A percentile compares a stretch with the other conserved stretches of the same genome.
phyloP scores from a whole-genome alignment of 768 basidiomycete genomes.

The Hygrocybe punicea region DNA sequence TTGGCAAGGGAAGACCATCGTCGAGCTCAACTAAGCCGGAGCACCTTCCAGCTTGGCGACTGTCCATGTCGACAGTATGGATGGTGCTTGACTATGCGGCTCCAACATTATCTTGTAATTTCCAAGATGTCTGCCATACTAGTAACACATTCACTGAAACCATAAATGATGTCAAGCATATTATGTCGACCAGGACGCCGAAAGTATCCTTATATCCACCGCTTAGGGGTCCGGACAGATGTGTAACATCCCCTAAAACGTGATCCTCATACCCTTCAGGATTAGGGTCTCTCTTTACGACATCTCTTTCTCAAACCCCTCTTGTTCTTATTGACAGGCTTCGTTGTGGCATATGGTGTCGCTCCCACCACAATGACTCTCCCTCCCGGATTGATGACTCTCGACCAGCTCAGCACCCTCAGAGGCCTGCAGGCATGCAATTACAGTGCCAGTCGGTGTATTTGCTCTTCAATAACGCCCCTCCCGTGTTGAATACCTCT shows the following conservation, averaged over 20 bases:
- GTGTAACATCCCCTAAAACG: too few species aligned
- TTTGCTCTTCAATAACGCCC: not conserved
- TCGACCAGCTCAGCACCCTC: slow-evolving; percentile 3
- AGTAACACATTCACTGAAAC: not conserved
- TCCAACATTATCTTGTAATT: slow-evolving; percentile 45
- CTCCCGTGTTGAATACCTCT: not conserved
- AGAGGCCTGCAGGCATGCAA: slow-evolving; percentile 22
- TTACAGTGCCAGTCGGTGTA: slow-evolving; percentile 22
- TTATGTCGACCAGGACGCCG: too few species aligned
- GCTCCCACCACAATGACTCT: not conserved
- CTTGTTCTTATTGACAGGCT: not conserved
- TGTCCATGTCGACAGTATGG: slow-evolving; percentile 41
- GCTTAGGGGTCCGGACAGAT: too few species aligned
- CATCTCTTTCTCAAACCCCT: not conserved
- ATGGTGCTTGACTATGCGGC: slow-evolving; percentile 74
- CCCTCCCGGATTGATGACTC: not conserved
- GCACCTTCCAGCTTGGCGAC: slow-evolving; percentile 46
- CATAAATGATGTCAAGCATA: too few species aligned
- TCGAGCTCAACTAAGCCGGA: slow-evolving; percentile 81
- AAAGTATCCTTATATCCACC: too few species aligned
- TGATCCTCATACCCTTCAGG: too few species aligned
- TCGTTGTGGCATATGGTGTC: not conserved
- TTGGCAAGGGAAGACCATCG: slow-evolving; percentile 43
- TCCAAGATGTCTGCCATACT: not conserved
- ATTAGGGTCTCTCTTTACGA: not conserved